Base-by-base conservation (phyloP, 176 grass and related monocot species). In the Eragrostis curvula region DNA sequence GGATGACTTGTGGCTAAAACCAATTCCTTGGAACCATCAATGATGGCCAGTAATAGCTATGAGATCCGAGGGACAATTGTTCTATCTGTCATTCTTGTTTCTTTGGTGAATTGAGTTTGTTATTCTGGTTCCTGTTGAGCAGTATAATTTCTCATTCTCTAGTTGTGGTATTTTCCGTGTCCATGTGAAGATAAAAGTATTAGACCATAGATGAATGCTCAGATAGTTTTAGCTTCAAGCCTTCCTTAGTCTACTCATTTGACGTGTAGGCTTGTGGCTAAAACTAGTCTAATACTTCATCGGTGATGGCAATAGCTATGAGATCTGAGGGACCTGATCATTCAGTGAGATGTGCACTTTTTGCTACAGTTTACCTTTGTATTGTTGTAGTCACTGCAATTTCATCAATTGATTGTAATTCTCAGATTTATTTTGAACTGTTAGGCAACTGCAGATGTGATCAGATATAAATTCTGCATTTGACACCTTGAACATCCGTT, bases 31-130 rank as follows among this genome's bases (percentile, higher is more conserved):
- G 17, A 44, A 63, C 73, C 53, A 10, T 83, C 91, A 27, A 48
- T 88, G 91, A 90, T 93, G 85, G 85, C 84, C 58, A 62, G 59
- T 79, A 79, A 88, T 91, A 94, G 91, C 91, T 93, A 93, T 93
- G 91, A 93, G 91, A 93, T 93, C 91, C 8, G 91, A 90, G 91
- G 91, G 88, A 40, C 78, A 8, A 5, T 12, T 81, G 8, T 56
- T 10, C 3, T 4, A 2, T 48, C 20, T 3, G 3, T 50, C 14
- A 23, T 43, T 27, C 2, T 21, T 45, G 10, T 70, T 55, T 58
- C 11, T 44, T 51, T 3, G 17, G 3, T 92, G 59, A 46, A 39
- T 12, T 15, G 15, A 23, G 18, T 51, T 27, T 3, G 11, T 77
- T 84, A 5, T 21, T 58, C 42, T 5, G 3, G 68, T 11, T 81